Percentiles rank a stretch among this genome's conserved stretches.
Evolutionary conservation across 2,329 filamentous ascomycete species (phyloP).

Genomic region (Ophiostoma piceae): DNA sequence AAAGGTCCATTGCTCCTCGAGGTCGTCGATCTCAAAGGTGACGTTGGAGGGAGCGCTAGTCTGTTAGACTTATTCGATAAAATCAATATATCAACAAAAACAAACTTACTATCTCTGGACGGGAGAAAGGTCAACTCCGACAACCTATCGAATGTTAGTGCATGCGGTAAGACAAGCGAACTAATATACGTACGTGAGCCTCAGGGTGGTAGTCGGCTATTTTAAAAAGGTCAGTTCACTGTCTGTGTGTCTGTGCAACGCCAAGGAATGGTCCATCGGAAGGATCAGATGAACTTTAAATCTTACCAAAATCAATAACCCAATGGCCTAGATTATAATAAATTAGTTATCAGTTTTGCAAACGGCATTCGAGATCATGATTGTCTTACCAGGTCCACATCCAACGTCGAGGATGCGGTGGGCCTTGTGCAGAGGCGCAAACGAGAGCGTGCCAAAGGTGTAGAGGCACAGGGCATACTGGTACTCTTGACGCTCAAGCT

Average conservation of each 20-base stretch:
- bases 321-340: constrained; percentile 29
- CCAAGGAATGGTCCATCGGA: neutral
- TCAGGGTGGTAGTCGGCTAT: constrained; percentile 31
- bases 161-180: neutral
- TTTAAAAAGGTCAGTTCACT: neutral
- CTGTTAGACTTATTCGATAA: neutral
- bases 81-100: neutral
- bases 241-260: neutral
- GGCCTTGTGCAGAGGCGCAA: constrained; percentile 41
- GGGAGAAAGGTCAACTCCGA: constrained; percentile 31
- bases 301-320: constrained; percentile 32
- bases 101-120: constrained; percentile 29
- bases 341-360: neutral
- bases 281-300: neutral
- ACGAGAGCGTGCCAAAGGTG: constrained; percentile 41
- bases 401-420: constrained; percentile 46
- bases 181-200: constrained; percentile 25
- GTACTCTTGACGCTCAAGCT: constrained; percentile 36
- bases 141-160: constrained; percentile 18
- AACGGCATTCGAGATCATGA: neutral
- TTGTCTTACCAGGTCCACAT: constrained; percentile 39
- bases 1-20: constrained; percentile 32
- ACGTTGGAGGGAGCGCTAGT: constrained; percentile 29
- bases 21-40: constrained; percentile 31
- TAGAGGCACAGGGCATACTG: constrained; percentile 39